Base-by-base conservation (phyloP, 768 basidiomycete species). In the Suillus occidentalis region DNA sequence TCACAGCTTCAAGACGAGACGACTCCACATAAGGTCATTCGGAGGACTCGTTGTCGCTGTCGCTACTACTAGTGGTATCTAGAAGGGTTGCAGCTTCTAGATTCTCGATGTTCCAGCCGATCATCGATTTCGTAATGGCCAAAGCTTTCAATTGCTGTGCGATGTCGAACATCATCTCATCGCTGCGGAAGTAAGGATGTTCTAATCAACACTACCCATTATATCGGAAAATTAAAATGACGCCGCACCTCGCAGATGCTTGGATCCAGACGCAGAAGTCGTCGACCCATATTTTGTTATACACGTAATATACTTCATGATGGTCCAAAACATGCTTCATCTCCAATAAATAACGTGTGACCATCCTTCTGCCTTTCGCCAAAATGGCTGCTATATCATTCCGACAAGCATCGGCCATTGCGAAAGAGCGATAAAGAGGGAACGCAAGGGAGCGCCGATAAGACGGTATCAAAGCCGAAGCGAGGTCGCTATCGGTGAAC, bases 291-390 rank as follows among this genome's bases (percentile, higher is more conserved):
- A 94, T 84, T 73, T 92, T 92, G 75, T 85, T 89, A 74, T 93
- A 95, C n/a, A 93, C 81, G 73, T 93, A 94, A 76, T 95, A 95
- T 12, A 91, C 88, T 67, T 92, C 92, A 68, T 93, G 91, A 70
- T 86, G 88, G 70, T 93, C 92, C 67, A 95, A 76, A 57, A 92
- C 87, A 47, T 81, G 74, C 76, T 90, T 93, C 79, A 89, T 81
- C 73, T 87, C 88, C 52, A 95, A 78, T 42, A 95, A 80, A 70
- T 84, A 88, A 69, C 90, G 85, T 62, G 86, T 74, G 28, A 91
- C 80, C 40, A 77, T 79, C 47, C 89, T 84, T 76, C 84, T 88
- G 2, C 93, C 93, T 63, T 79, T 82, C 8, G 75, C 72, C 49
- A 94, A 79, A 62, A 89, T 70, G 37, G 72, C 71, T 18, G 86